Conservation (phyloP, 805 yeast species). For the Suhomyces xylopsoci region DNA sequence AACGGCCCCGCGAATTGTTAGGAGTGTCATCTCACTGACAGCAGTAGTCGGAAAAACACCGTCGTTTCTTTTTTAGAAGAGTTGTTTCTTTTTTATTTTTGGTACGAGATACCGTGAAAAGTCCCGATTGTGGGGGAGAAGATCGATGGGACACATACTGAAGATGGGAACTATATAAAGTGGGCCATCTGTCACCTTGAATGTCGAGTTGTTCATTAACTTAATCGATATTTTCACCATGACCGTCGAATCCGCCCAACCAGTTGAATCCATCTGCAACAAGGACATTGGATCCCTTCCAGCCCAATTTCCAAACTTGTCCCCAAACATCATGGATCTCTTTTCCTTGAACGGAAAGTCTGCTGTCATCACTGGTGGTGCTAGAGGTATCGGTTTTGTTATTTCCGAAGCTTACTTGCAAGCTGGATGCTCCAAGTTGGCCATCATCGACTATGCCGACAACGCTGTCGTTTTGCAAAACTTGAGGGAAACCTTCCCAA, state of each 20-base stretch:
- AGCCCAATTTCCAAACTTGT: conserved; percentile 29
- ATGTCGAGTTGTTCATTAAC: not conserved
- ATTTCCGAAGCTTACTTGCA: conserved; percentile 37
- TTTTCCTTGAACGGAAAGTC: conserved; percentile 30
- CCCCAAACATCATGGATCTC: conserved; percentile 25
- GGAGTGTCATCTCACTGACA: not conserved
- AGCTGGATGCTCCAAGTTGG: conserved; percentile 35
- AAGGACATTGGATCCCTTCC: conserved; percentile 39
- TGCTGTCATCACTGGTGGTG: conserved; percentile 38
- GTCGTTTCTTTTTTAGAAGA: conserved; percentile 8
- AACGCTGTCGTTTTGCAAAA: conserved; percentile 25
- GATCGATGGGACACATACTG: not conserved
- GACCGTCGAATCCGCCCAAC: conserved; percentile 23
- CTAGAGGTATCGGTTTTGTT: conserved; percentile 37
- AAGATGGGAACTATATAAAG: conserved; percentile 2
- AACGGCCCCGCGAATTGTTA: not conserved
- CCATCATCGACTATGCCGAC: conserved; percentile 38
- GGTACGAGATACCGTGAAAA: not conserved
- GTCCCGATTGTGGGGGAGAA: not conserved
- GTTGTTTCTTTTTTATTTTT: not conserved
- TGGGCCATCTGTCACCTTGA: not conserved
- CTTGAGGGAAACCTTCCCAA: conserved; percentile 28
- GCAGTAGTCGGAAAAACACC: conserved; percentile 5
- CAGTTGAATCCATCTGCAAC: conserved; percentile 25
- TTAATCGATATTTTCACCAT: conserved; percentile 10